Evolutionary conservation across 78 protist species (phyloP), one percentile per base, ranked within the genome.

Genomic region (Protostelium mycophagum): DNA sequence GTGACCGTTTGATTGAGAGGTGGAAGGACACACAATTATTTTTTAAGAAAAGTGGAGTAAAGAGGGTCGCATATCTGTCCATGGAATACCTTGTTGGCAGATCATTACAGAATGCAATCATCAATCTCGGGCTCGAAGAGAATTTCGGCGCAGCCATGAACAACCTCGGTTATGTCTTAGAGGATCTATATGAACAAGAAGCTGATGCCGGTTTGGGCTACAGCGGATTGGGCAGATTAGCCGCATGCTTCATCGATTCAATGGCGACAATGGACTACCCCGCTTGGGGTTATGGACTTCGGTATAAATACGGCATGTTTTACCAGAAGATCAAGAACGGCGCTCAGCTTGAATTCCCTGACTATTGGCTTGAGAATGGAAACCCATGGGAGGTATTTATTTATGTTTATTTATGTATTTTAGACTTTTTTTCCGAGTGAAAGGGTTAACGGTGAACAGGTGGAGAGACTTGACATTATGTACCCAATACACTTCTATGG

Each of bases 181-280:
- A 97, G 89, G 95, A 93, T 29, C 90, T 97, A n/a, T 88, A 91
- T 25, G 97, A 92, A 86, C 92, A 96, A 86, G 99, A 98, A 91
- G 87, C 85, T 29, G 99, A 98, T 73, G 99, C 99, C 0, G 99
- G 98, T 38, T 96, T 98, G 9, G 99, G 99, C 86, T 97, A 98
- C 92, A 99, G 99, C 1, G 99, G 99, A 38, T 96, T 97, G n/a
- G 99, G 96, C 63, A 92, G 97, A 37, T 84, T 96, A 1, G 98
- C 98, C n/a, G 99, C 99, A 0, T 98, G 99, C 88, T 97, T 93
- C 90, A 39, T 98, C 88, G 99, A 98, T 87, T 96, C 98, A 16
- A 84, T 97, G 91, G 98, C 99, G 1, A 96, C 99, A 34, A 91
- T 96, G 51, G 90, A 92, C 88, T 92, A 88, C 36, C 99, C 99